These are phyloP conservation scores for Phoma sp. DNA, from an alignment of 2,329 filamentous ascomycete species.

Conservation along the genomic window DNA sequence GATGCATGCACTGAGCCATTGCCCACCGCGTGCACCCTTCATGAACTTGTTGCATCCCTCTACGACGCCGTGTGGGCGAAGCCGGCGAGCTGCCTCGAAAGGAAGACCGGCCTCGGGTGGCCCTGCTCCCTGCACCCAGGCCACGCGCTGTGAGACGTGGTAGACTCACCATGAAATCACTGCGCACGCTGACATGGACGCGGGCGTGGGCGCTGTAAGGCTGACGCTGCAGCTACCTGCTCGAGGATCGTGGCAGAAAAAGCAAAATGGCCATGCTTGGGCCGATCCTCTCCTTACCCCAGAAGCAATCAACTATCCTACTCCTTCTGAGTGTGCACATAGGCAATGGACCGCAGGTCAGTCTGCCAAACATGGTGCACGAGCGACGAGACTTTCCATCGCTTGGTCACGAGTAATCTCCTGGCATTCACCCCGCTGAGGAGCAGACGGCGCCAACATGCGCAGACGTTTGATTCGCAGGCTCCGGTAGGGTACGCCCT, in stretches of 20 bases:
- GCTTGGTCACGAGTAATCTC: slow-evolving; percentile 9
- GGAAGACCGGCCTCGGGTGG: slow-evolving; percentile 24
- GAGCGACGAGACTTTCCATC: slow-evolving; percentile 1
- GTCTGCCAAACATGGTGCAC: slow-evolving; percentile 1
- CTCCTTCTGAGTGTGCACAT: not conserved
- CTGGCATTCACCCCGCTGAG: slow-evolving; percentile 14
- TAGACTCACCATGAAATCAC: slow-evolving; percentile 24
- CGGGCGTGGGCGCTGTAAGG: slow-evolving; percentile 13
- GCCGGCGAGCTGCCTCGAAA: slow-evolving; percentile 7
- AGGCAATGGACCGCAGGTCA: not conserved
- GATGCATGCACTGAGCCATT: slow-evolving; percentile 1
- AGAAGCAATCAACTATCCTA: not conserved
- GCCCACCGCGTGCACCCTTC: not conserved
- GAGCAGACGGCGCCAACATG: slow-evolving; percentile 7
- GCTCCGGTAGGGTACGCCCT: slow-evolving; percentile 1
- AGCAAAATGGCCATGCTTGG: not conserved
- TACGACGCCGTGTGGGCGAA: slow-evolving; percentile 1
- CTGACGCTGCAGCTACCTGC: slow-evolving; percentile 23
- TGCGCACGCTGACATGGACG: slow-evolving; percentile 7
- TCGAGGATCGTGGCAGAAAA: slow-evolving; percentile 9
- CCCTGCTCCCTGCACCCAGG: slow-evolving; percentile 19
- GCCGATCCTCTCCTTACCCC: not conserved
- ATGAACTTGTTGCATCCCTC: slow-evolving; percentile 15
- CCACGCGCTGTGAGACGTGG: slow-evolving; percentile 28
- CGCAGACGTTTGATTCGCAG: slow-evolving; percentile 13